Percentiles rank a stretch among this genome's conserved stretches.
Evolutionary conservation across 345 rosid genomes (phyloP).

Genomic region (Arabis alpina): DNA sequence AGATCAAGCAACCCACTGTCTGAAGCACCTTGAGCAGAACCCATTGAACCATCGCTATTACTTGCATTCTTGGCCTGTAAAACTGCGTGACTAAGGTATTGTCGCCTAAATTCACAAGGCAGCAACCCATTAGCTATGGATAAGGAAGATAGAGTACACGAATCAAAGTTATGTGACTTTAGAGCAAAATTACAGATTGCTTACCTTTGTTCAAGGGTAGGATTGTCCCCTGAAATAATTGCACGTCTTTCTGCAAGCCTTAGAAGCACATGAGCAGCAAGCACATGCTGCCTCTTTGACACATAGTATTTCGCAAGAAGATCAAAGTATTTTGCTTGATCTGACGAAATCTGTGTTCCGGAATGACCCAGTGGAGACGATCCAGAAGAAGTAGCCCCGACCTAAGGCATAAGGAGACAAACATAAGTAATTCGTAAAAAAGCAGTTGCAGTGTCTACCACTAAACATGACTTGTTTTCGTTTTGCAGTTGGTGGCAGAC

Average conservation of each 20-base stretch:
- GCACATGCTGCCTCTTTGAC: constrained; percentile 85
- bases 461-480: constrained; percentile 12
- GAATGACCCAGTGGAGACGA: constrained; percentile 62
- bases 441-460: constrained; percentile 28
- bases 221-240: constrained; percentile 58
- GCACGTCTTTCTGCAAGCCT: constrained; percentile 94
- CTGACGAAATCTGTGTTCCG: constrained; percentile 57
- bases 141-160: constrained; percentile 20
- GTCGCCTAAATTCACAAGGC: constrained; percentile 61
- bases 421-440: constrained; percentile 28
- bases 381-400: constrained; percentile 60
- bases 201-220: constrained; percentile 85
- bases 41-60: constrained; percentile 58
- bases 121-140: constrained; percentile 38
- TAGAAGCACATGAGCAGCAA: constrained; percentile 91
- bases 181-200: constrained; percentile 1
- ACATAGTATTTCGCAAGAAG: constrained; percentile 94
- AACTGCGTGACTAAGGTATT: constrained; percentile 89
- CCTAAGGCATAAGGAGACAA: constrained; percentile 51
- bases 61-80: constrained; percentile 94
- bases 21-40: constrained; percentile 55
- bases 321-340: constrained; percentile 82
- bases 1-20: constrained; percentile 89
- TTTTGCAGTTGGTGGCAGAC: constrained; percentile 24
- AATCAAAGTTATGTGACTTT: constrained; percentile 14